Evolutionary conservation across 768 basidiomycete genomes (phyloP).

Genomic region (Symmetrospora coprosmae): DNA sequence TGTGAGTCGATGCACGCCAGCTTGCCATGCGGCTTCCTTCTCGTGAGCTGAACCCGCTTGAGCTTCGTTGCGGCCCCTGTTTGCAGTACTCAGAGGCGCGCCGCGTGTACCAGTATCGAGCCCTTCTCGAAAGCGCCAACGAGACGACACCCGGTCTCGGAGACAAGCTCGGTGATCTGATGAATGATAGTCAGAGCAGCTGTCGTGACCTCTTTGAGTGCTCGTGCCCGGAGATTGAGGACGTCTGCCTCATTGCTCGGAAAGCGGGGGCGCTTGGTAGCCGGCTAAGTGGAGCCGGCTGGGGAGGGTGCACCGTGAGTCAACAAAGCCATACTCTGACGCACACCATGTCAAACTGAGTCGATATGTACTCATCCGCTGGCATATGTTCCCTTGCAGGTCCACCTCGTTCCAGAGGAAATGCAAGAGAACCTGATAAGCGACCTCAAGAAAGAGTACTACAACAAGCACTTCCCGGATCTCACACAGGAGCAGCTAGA

Average conservation of each 20-base stretch:
- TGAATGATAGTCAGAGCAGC: conserved; percentile 64
- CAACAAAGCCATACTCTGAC: neutral
- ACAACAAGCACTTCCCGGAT: conserved; percentile 15
- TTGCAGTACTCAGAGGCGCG: conserved; percentile 50
- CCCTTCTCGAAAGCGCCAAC: conserved; percentile 42
- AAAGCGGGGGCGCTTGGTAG: conserved; percentile 60
- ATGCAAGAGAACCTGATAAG: neutral
- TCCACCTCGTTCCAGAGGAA: neutral
- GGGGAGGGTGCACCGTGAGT: conserved; percentile 19
- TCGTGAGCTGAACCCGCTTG: neutral
- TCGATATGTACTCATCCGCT: no score
- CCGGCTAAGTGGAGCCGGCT: conserved; percentile 24
- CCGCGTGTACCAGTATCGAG: conserved; percentile 64
- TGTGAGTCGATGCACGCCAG: conserved; percentile 5
- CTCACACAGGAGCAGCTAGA: conserved; percentile 11
- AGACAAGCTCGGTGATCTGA: conserved; percentile 49
- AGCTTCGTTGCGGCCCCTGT: no score
- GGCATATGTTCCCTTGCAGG: neutral
- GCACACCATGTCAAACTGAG: neutral
- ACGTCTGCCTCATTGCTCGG: conserved; percentile 51
- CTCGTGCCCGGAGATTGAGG: conserved; percentile 63
- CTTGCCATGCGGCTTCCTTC: neutral
- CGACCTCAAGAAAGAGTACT: neutral
- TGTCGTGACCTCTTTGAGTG: conserved; percentile 60
- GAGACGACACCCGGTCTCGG: conserved; percentile 20